A percentile compares a stretch with the other conserved stretches of the same genome.
Evolutionary conservation across 2,329 filamentous ascomycete genomes (phyloP).

Genomic region (Colletotrichum aenigma): DNA sequence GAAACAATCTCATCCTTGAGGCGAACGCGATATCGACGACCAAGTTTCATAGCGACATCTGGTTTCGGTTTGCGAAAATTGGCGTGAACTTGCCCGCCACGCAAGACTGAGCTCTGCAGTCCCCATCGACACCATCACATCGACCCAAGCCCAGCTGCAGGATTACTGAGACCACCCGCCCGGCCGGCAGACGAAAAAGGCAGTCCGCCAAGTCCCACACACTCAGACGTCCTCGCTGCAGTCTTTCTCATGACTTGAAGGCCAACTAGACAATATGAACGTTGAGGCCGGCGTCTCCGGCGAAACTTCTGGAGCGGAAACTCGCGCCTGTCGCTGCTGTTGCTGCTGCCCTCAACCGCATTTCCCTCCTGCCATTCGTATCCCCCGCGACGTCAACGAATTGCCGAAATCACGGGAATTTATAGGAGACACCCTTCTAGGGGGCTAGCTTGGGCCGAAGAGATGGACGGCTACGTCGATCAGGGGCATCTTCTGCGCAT

Average conservation of each 20-base stretch:
- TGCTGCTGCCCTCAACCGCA: no score
- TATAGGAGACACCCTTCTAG: background rate
- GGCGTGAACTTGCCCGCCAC: background rate
- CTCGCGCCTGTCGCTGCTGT: no score
- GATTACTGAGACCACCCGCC: background rate
- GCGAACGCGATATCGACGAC: background rate
- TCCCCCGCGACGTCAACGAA: no score
- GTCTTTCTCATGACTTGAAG: background rate
- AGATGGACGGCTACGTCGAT: background rate
- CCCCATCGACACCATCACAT: background rate
- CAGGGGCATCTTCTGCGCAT: background rate
- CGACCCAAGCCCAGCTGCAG: background rate
- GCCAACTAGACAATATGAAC: no score
- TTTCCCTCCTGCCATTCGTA: no score
- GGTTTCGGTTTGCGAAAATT: background rate
- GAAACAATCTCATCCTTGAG: background rate
- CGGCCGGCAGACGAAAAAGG: background rate
- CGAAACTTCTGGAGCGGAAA: no score
- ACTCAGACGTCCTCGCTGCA: background rate
- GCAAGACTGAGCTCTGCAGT: background rate
- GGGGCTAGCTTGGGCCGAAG: background rate
- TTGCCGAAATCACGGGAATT: background rate
- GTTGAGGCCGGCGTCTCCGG: no score
- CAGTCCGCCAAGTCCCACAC: background rate
- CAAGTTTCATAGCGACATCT: background rate